Conservation (phyloP, 192 early-diverging fungal genomes). For the Gigaspora rosea region DNA sequence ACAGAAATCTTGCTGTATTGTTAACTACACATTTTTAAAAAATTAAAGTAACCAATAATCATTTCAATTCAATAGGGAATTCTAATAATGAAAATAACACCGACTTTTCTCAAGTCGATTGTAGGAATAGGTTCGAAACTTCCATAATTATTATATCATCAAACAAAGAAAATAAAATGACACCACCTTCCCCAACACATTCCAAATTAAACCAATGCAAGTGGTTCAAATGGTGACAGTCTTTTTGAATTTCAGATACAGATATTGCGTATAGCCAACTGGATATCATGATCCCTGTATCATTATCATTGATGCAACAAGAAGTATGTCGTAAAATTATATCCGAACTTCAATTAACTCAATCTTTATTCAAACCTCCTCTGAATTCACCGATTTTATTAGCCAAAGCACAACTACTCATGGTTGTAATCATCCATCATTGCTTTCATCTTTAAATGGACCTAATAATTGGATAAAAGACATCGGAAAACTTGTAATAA, state of each 20-base stretch:
- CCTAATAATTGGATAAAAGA: background rate
- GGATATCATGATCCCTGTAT: background rate
- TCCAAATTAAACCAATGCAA: background rate
- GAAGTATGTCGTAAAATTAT: background rate
- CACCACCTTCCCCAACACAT: too few species aligned
- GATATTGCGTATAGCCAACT: background rate
- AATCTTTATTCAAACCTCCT: background rate
- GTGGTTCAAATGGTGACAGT: background rate
- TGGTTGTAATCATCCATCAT: slow-evolving; percentile 5
- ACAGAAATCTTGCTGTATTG: too few species aligned
- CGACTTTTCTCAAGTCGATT: too few species aligned
- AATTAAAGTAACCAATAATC: too few species aligned
- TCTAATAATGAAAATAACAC: background rate
- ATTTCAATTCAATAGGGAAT: too few species aligned
- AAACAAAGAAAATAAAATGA: too few species aligned
- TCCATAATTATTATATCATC: too few species aligned
- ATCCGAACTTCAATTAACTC: background rate
- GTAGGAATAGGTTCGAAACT: too few species aligned
- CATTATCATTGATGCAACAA: slow-evolving; percentile 12
- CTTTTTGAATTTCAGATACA: too few species aligned
- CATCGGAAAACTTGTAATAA: background rate
- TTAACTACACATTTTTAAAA: too few species aligned
- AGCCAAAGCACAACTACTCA: background rate
- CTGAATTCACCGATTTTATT: background rate
- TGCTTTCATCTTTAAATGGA: background rate